Conservation (phyloP, 192 early-diverging fungal species). For the Rhizophlyctis rosea region DNA sequence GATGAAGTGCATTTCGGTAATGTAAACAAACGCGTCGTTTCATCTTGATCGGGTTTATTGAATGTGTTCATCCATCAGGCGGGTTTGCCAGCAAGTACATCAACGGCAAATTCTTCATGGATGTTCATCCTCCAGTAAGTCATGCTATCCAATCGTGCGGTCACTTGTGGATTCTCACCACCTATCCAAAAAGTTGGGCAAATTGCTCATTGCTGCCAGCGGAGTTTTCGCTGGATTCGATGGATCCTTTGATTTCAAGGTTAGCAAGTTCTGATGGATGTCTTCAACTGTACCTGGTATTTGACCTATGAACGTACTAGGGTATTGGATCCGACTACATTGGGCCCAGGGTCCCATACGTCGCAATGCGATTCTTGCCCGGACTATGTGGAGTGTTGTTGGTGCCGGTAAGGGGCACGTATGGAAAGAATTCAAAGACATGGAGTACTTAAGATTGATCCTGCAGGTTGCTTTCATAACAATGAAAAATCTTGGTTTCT, state of each 20-base stretch:
- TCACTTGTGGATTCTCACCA: conserved; percentile 1
- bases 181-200: conserved; percentile 30
- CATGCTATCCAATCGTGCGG: neutral
- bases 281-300: neutral
- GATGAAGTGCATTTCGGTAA: conserved; percentile 50
- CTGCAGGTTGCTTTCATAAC: conserved; percentile 44
- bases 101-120: conserved; percentile 50
- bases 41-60: neutral
- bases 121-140: conserved; percentile 52
- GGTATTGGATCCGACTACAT: conserved; percentile 90
- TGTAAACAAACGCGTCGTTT: neutral
- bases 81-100: conserved; percentile 52
- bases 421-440: neutral
- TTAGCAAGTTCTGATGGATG: neutral
- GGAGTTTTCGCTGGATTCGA: conserved; percentile 49
- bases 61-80: conserved; percentile 15
- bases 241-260: conserved; percentile 45
- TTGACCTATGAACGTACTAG: conserved; percentile 10
- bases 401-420: conserved; percentile 46
- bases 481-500: conserved; percentile 46
- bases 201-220: conserved; percentile 43
- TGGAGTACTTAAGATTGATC: neutral
- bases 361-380: conserved; percentile 77
- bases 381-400: conserved; percentile 77
- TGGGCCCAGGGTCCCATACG: conserved; percentile 79